Base-by-base conservation (phyloP, 352 stramenopile genomes). In the Globisporangium perplexum region DNA sequence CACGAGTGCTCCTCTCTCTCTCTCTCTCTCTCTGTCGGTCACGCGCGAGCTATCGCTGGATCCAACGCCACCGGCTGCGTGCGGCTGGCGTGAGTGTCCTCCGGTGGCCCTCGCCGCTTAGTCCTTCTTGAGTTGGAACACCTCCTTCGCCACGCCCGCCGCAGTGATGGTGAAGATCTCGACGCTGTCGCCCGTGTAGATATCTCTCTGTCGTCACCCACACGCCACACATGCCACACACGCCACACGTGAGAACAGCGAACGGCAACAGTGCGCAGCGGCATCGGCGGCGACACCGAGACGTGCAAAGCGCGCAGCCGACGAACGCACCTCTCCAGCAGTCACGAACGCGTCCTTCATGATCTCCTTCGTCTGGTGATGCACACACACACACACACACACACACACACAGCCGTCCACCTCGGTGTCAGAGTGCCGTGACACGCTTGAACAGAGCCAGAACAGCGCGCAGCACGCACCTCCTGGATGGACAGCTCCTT, bases 321-420 rank as follows among this genome's bases (percentile, higher is more conserved):
- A 38, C 6, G 14, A 12, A 31, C 68, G 38, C 55, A 91, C 80
- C 68, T 99, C 96, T 65, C 95, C 96, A 57, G 96, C 96, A 38
- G 95, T 98, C 59, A 99, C 83, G 71, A 99, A 99, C 14, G 90
- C 90, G 68, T 99, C 96, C 83, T 99, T 99, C 63, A 98, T 95
- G 67, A 99, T 97, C 65, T 98, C 87, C 65, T 99, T 97, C 36
- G 96, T 90, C 71, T 83, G 24, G n/a, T n/a, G n/a, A n/a, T n/a
- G n/a, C 45, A 24, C 23, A 23, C n/a, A 28, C 18, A 18, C 1
- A 15, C 12, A 0, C 17, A 4, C 4, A 53, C 22, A 49, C 33
- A n/a, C 26, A 44, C 22, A 43, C 1, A 47, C 36, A 53, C 11
- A 47, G 2, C 26, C 2, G n/a, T n/a, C n/a, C n/a, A n/a, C n/a